A percentile compares a stretch with the other conserved stretches of the same genome.
These are phyloP conservation scores for Fragilariopsis cylindrus DNA, from an alignment of 108 stramenopile species.

Conservation along the genomic window DNA sequence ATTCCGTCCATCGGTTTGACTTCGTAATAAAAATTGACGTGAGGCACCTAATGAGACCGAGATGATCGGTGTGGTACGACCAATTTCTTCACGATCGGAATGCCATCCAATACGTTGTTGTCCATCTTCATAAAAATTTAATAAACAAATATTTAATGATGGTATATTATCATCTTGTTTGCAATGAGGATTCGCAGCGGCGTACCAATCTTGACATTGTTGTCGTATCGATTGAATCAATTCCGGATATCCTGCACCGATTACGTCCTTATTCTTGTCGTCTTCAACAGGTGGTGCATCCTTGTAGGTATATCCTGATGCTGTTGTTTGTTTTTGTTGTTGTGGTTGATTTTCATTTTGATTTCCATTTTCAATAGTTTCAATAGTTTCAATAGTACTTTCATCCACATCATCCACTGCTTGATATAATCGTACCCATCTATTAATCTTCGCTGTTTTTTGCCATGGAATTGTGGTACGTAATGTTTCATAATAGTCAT, in stretches of 20 bases:
- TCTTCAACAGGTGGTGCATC: conserved; percentile 3
- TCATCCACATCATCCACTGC: neutral
- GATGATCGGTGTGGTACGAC: conserved; percentile 66
- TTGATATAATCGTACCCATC: conserved; percentile 58
- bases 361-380: conserved; percentile 13
- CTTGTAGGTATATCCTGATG: conserved; percentile 54
- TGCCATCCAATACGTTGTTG: conserved; percentile 75
- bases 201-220: conserved; percentile 66
- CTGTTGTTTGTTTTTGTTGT: no score
- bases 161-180: conserved; percentile 23
- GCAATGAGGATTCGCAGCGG: conserved; percentile 6
- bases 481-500: conserved; percentile 44
- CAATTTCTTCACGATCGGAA: conserved; percentile 73
- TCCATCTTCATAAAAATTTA: conserved; percentile 70
- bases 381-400: neutral
- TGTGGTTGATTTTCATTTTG: conserved; percentile 23
- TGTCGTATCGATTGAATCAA: conserved; percentile 28
- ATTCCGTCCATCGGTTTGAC: conserved; percentile 49
- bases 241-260: conserved; percentile 24
- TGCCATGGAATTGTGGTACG: conserved; percentile 61
- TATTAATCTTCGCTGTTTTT: conserved; percentile 72
- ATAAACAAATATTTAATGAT: conserved; percentile 66
- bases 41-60: conserved; percentile 60
- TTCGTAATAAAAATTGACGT: conserved; percentile 52
- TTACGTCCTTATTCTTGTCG: neutral